Evolutionary conservation across 1,284 basidiomycete genomes (phyloP).

Genomic region (Leccinum fallax): DNA sequence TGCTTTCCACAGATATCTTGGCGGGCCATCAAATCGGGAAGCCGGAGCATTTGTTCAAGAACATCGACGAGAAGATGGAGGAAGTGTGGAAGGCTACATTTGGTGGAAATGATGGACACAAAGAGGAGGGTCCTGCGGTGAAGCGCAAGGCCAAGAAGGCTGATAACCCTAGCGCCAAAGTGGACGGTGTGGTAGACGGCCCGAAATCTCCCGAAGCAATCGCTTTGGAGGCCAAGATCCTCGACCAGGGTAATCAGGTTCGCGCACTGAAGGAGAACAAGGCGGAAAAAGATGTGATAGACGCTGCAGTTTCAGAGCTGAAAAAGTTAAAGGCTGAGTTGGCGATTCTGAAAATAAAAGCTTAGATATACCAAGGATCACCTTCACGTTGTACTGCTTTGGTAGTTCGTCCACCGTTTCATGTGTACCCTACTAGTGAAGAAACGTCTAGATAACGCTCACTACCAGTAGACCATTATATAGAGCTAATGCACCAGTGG

Average conservation of each 20-base stretch:
- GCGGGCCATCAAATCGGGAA: slow-evolving; percentile 86
- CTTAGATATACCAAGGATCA: slow-evolving; percentile 4
- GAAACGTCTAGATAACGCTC: background rate
- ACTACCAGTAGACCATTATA: background rate
- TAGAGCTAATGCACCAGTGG: background rate
- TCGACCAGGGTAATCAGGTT: slow-evolving; percentile 74
- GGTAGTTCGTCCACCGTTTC: background rate
- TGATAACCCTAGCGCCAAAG: slow-evolving; percentile 26
- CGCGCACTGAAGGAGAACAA: slow-evolving; percentile 69
- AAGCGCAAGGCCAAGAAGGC: slow-evolving; percentile 59
- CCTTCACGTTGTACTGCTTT: background rate
- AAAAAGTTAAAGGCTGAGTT: slow-evolving; percentile 54
- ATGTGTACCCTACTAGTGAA: background rate
- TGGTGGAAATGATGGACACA: slow-evolving; percentile 57
- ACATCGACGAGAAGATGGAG: slow-evolving; percentile 90
- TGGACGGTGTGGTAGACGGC: slow-evolving; percentile 25
- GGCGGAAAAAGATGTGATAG: slow-evolving; percentile 68
- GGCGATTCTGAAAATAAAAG: slow-evolving; percentile 28
- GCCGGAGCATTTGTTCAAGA: slow-evolving; percentile 91
- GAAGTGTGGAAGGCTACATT: slow-evolving; percentile 84
- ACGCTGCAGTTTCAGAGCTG: slow-evolving; percentile 52
- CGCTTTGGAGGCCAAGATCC: slow-evolving; percentile 69
- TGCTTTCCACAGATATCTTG: slow-evolving; percentile 79
- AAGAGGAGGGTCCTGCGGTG: slow-evolving; percentile 46
- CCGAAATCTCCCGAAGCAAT: slow-evolving; percentile 68